A percentile compares a stretch with the other conserved stretches of the same genome.
phyloP scores from a whole-genome alignment of 495 filamentous ascomycete species.

The Hyaloscypha bicolor region DNA sequence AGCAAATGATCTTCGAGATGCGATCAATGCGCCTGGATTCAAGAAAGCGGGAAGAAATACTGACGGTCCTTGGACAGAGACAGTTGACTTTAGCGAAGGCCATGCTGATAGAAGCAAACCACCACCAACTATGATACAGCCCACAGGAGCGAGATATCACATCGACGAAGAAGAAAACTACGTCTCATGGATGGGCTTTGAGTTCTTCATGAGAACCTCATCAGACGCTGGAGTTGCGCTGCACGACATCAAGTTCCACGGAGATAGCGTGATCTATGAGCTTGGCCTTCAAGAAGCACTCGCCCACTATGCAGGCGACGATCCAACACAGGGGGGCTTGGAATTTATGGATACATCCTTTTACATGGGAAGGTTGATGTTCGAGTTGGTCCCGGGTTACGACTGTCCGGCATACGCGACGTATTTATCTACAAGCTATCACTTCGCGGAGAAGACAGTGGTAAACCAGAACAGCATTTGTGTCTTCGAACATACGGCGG shows the following conservation, averaged over 20 bases:
- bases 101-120: constrained; percentile 40
- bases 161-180: constrained; percentile 49
- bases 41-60: constrained; percentile 42
- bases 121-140: constrained; percentile 42
- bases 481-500: constrained; percentile 50
- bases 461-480: constrained; percentile 49
- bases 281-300: constrained; percentile 57
- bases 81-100: constrained; percentile 37
- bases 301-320: constrained; percentile 55
- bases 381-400: constrained; percentile 51
- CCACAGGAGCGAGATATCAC: constrained; percentile 41
- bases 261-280: constrained; percentile 56
- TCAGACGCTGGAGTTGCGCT: constrained; percentile 47
- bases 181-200: constrained; percentile 56
- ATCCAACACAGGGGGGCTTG: constrained; percentile 46
- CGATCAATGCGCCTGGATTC: constrained; percentile 45
- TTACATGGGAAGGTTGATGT: constrained; percentile 48
- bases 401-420: constrained; percentile 53
- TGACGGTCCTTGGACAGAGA: constrained; percentile 48
- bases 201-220: constrained; percentile 51
- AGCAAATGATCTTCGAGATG: constrained; percentile 46
- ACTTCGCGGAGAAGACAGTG: constrained; percentile 42
- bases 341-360: constrained; percentile 49
- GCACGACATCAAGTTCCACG: constrained; percentile 55
- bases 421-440: constrained; percentile 46